These are phyloP conservation scores for Zygosaccharomyces bailii DNA, from an alignment of 805 yeast species.

Conservation along the genomic window DNA sequence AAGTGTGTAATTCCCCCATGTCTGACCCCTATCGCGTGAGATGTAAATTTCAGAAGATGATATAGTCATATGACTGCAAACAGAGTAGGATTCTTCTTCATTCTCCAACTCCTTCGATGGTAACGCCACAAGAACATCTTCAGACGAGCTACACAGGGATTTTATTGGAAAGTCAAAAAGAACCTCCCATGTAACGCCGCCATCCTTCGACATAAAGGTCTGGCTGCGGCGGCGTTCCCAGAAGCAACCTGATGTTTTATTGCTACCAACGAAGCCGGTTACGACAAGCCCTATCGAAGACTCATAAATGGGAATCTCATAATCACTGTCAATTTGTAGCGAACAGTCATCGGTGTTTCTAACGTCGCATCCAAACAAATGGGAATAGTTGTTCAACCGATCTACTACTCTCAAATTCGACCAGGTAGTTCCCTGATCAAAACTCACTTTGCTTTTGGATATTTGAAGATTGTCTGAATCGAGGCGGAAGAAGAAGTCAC, in stretches of 20 bases:
- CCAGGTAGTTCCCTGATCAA: conserved; percentile 57
- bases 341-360: conserved; percentile 46
- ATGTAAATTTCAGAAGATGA: not conserved
- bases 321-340: conserved; percentile 37
- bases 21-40: not conserved
- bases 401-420: conserved; percentile 42
- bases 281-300: conserved; percentile 52
- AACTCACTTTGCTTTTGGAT: conserved; percentile 40
- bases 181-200: conserved; percentile 68
- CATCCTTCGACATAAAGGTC: conserved; percentile 69
- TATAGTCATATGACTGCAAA: not conserved
- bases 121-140: not conserved
- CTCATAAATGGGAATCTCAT: conserved; percentile 33
- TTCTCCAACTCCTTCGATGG: not conserved
- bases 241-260: not conserved
- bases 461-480: conserved; percentile 1
- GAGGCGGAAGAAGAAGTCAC: conserved; percentile 6
- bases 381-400: conserved; percentile 35
- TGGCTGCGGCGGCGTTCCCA: conserved; percentile 9
- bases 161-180: conserved; percentile 47
- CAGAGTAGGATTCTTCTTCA: not conserved
- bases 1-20: not conserved
- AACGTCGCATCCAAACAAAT: conserved; percentile 25
- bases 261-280: conserved; percentile 16
- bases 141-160: not conserved